Base-by-base conservation (phyloP, 2,329 filamentous ascomycete species). In the Metarhizium robertsii region DNA sequence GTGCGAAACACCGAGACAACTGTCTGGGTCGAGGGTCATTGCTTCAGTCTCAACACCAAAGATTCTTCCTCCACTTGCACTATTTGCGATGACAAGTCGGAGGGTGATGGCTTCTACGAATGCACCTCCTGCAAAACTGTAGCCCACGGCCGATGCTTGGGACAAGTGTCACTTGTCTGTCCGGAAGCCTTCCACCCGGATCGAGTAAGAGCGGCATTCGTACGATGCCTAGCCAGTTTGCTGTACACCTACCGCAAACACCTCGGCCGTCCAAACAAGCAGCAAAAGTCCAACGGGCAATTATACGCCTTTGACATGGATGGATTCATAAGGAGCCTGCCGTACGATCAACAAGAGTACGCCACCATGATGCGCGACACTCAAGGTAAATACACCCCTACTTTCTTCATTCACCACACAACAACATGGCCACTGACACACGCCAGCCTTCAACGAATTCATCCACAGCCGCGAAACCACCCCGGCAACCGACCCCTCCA, bases 11-110 rank as follows among this genome's bases (percentile, higher is more conserved):
- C 88, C 0, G 87, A 91, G 50, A 89, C 84, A 1, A 89, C 81
- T 0, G 84, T 90, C 50, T 94, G 89, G 89, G 86, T 90, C 1
- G 89, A 94, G 69, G 89, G 89, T 0, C 89, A 94, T 72, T 92
- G 87, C 69, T 81, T 94, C 71, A 80, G 85, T 57, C 87, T 83
- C 76, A 76, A 77, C 53, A 65, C 75, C 1, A 73, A 78, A 16
- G 87, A 92, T 61, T 72, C 73, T 14, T 75, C 77, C 43, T 81
- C 81, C 0, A 75, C 77, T 6, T 94, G 89, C 68, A 83, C 83
- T 1, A 79, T 92, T 50, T 94, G 89, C 65, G 87, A 91, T 49
- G 89, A 92, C 50, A 85, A 82, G 58, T 81, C 86, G 0, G 81
- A 84, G 59, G 77, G 77, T 20, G 88, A 92, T 52, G 88, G 87